phyloP scores from a whole-genome alignment of 1,284 basidiomycete genomes.

The Microbotryomycetes sp. region DNA sequence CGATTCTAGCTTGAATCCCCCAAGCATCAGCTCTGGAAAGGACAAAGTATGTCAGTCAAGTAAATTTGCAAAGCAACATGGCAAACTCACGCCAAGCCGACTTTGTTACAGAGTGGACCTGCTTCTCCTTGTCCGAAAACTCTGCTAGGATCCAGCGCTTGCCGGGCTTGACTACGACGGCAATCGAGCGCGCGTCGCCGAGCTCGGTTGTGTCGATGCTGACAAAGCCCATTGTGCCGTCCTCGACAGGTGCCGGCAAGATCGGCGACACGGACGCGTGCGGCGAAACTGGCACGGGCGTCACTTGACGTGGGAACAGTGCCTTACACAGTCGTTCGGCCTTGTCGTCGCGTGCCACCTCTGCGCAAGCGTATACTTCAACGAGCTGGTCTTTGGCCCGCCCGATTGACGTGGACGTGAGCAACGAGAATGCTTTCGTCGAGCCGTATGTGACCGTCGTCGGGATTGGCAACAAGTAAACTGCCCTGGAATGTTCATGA shows the following conservation, averaged over 20 bases:
- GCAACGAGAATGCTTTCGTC: conserved; percentile 11
- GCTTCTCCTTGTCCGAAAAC: conserved; percentile 10
- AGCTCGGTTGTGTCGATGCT: conserved; percentile 12
- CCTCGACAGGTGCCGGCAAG: conserved; percentile 15
- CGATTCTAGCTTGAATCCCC: conserved; percentile 1
- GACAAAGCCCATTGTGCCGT: conserved; percentile 6
- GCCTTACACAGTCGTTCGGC: conserved; percentile 2
- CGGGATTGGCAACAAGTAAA: conserved; percentile 13
- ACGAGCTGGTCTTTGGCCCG: background rate
- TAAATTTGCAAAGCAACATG: background rate
- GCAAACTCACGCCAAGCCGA: conserved; percentile 10
- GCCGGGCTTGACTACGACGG: conserved; percentile 8
- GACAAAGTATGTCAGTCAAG: background rate
- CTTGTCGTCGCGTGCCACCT: background rate
- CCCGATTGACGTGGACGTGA: conserved; percentile 18
- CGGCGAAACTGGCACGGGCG: conserved; percentile 11
- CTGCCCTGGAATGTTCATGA: background rate
- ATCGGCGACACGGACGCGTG: conserved; percentile 15
- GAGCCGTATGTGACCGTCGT: conserved; percentile 5
- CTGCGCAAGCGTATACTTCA: conserved; percentile 16
- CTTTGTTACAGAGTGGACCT: conserved; percentile 6
- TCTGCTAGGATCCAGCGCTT: conserved; percentile 16
- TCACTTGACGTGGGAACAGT: conserved; percentile 7
- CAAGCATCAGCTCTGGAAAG: conserved; percentile 13
- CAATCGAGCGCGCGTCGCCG: background rate